Evolutionary conservation across 495 filamentous ascomycete species (phyloP), one percentile per base, ranked within the genome.

Genomic region (Penicillium goetzii): DNA sequence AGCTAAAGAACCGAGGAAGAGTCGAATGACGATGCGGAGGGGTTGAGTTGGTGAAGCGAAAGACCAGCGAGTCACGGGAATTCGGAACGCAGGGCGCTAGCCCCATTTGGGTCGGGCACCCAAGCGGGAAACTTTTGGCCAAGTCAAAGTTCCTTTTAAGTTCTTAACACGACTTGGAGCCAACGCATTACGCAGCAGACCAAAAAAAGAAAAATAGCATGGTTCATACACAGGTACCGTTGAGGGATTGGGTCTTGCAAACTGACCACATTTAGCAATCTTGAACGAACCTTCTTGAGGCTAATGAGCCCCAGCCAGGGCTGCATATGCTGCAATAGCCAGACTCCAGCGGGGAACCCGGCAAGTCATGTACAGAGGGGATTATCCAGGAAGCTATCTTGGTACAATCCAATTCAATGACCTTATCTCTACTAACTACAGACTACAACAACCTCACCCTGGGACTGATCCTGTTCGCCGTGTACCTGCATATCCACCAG

Each of bases 21-120:
- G 26, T 40, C 21, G 47, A 45, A 34, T 47, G 63, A 61, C 50
- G 59, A 58, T 67, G 56, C 67, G 67, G 70, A 72, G 70, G 70
- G 70, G 70, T 72, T 63, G 53, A 70, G 66, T 66, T 63, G 52
- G 63, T 65, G 70, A 68, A 72, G 64, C 62, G 70, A 72, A 72
- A 66, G 65, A 64, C 60, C 59, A 67, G 65, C 62, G 60, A 68
- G 70, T 72, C 70, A 70, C 70, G 70, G 70, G 70, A 70, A 64
- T 70, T 70, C 68, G 62, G 68, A 65, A 62, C 55, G 4, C 40
- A 47, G 12, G 12, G 49, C 66, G 64, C 69, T 71, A 71, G 51
- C 59, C 68, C 68, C 5, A 14, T 63, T 70, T 64, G 60, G 65
- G 34, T 45, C 61, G 57, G 66, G 59, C 61, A 70, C 61, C 65